Evolutionary conservation across 495 filamentous ascomycete species (phyloP).

Genomic region (Lophiotrema nucula): DNA sequence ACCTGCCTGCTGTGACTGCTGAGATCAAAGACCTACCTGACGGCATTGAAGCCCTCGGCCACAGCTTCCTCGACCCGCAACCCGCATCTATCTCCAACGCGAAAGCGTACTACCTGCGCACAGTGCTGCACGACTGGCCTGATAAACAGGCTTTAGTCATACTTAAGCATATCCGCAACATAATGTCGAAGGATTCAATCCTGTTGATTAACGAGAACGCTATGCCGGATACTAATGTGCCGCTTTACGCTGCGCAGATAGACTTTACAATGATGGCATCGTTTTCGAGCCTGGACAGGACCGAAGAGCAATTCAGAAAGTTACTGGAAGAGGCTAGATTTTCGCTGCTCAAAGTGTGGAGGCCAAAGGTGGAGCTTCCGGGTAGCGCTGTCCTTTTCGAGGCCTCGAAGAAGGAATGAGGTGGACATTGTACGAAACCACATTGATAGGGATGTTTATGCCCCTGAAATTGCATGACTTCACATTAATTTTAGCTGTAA

Average conservation of each 20-base stretch:
- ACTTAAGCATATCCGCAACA: background rate
- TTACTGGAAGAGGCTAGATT: background rate
- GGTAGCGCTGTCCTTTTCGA: background rate
- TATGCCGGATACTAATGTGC: background rate
- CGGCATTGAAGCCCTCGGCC: background rate
- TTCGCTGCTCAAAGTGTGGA: background rate
- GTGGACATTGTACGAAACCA: background rate
- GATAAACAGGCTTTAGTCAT: conserved; percentile 8
- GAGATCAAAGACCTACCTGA: background rate
- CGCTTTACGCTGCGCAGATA: background rate
- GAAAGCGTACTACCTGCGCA: conserved; percentile 7
- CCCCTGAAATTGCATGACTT: too few relatives aligned
- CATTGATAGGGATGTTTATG: conserved; percentile 1
- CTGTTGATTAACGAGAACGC: conserved; percentile 8
- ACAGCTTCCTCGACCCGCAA: conserved; percentile 5
- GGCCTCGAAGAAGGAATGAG: background rate
- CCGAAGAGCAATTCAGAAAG: background rate
- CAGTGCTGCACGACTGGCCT: conserved; percentile 15
- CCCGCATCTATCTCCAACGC: background rate
- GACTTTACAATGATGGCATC: conserved; percentile 8
- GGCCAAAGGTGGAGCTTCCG: background rate
- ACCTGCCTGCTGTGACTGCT: background rate
- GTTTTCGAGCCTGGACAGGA: conserved; percentile 1
- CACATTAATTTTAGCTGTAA: too few relatives aligned
- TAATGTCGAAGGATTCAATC: conserved; percentile 5